Base-by-base conservation (phyloP, 331 rosid species). In the Dryas integrifolia region DNA sequence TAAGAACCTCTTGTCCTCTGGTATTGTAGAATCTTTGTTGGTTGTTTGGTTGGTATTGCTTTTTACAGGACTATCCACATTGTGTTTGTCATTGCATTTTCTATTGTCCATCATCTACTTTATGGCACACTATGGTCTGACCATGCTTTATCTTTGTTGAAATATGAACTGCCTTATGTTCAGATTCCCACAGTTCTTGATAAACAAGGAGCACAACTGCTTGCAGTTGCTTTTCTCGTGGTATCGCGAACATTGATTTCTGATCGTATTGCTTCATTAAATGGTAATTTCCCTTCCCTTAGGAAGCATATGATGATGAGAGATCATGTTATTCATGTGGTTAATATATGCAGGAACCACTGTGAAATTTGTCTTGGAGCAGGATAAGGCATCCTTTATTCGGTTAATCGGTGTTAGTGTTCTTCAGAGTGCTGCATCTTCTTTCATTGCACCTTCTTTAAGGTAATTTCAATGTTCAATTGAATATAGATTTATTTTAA, bases 221-320 rank as follows among this genome's bases (percentile, higher is more conserved):
- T 95, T 72, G 97, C 97, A 48, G 99, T 95, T 57, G 96, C 91
- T 79, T 85, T 90, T 80, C 98, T 95, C 41, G 98, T 92, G 65
- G 85, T 92, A 57, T 88, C 99, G 64, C 87, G 99, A 81, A 95
- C 99, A 65, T 95, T 90, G 97, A 87, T 95, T 70, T 95, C 99
- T 21, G 99, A 95, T 83, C 99, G 99, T 24, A 95, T 95, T 90
- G 99, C 99, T 60, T 90, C 97, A 14, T 82, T 95, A 61, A 95
- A 95, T 82, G 99, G 99, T 95, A 89, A 80, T 74, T 52, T 71
- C 53, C 71, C 41, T 50, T 72, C 52, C 51, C 57, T 56, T 82
- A 49, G 46, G 44, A 45, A 50, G 73, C 65, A 51, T 76, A 67
- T 67, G 43, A 52, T 26, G 49, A 40, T 65, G 41, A 61, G 65